phyloP scores from a whole-genome alignment of 2,329 filamentous ascomycete species.

The Fusarium sulawesiense region DNA sequence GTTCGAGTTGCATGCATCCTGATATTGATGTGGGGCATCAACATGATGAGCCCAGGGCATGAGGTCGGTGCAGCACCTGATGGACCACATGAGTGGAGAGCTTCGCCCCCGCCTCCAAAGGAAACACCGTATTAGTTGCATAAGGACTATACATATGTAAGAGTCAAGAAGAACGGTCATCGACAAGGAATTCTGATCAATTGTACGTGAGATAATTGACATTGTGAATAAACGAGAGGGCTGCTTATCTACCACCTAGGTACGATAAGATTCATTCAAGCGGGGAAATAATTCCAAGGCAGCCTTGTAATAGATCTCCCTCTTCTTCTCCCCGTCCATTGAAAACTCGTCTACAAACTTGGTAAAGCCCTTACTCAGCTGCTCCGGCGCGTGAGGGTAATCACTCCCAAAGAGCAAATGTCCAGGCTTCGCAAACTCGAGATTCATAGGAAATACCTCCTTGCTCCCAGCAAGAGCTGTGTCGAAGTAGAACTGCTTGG shows the following conservation, averaged over 20 bases:
- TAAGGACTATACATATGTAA: neutral
- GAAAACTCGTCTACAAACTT: no score
- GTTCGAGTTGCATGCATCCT: neutral
- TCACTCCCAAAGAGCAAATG: neutral
- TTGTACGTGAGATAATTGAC: no score
- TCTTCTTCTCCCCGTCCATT: no score
- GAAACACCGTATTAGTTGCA: neutral
- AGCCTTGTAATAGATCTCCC: no score
- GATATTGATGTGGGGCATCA: neutral
- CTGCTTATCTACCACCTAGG: rapidly evolving
- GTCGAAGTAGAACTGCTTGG: neutral
- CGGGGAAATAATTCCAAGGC: neutral
- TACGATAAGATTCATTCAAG: neutral
- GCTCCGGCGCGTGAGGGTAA: neutral
- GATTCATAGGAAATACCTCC: neutral
- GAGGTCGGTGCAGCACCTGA: neutral
- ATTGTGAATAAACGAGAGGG: no score
- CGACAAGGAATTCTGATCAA: no score
- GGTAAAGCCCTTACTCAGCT: neutral
- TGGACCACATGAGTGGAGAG: neutral
- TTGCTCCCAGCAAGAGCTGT: neutral
- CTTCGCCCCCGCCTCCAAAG: neutral
- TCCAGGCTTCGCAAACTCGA: neutral
- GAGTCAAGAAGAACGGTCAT: no score
- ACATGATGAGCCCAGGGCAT: neutral